Percentiles rank a stretch among this genome's conserved stretches.
phyloP scores from a whole-genome alignment of 306 rosid genomes.

The Pyrus pyrifolia region DNA sequence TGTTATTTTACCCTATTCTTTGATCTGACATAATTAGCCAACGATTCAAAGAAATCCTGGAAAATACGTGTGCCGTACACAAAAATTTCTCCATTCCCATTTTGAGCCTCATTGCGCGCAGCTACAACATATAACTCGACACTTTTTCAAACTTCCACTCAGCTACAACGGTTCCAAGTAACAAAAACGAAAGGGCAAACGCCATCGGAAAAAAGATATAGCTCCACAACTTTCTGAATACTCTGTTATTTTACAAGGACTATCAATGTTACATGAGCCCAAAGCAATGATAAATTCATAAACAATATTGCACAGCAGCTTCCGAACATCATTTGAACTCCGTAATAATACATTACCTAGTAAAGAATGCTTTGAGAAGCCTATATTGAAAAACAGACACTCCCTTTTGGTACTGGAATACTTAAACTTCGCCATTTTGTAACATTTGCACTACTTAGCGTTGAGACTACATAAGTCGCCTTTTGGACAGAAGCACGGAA shows the following conservation, averaged over 20 bases:
- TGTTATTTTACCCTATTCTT: no score
- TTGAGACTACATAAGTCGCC: background rate
- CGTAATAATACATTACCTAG: background rate
- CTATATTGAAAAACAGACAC: background rate
- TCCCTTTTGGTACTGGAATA: background rate
- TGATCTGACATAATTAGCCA: no score
- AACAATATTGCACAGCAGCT: background rate
- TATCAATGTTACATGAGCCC: background rate
- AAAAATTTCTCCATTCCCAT: background rate
- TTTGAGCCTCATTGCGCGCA: background rate
- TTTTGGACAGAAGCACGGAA: slow-evolving; percentile 9
- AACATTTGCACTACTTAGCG: background rate
- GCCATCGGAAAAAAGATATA: background rate
- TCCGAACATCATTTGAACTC: background rate
- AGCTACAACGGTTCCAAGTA: no score
- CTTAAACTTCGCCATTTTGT: background rate
- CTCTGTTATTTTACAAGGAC: background rate
- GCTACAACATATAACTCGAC: no score
- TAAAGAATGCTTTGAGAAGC: background rate
- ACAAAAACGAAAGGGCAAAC: background rate
- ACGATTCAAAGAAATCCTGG: background rate
- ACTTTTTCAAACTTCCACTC: background rate
- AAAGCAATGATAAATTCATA: background rate
- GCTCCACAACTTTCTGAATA: background rate
- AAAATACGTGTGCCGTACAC: background rate